phyloP scores from a whole-genome alignment of 164 flowering plant species.

The Amborella trichopoda region DNA sequence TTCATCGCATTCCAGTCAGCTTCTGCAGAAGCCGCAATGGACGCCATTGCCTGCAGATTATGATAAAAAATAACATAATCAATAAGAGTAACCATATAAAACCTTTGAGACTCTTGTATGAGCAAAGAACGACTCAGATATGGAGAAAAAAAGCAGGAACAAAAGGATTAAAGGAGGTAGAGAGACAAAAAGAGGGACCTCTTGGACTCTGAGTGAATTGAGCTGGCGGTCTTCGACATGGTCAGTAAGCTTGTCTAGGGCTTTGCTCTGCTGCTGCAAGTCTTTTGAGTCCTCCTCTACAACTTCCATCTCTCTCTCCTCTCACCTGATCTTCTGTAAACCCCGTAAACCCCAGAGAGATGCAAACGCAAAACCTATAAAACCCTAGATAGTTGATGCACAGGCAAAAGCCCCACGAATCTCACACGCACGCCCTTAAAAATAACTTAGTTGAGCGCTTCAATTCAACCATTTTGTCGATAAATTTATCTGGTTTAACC shows the following conservation, averaged over 20 bases:
- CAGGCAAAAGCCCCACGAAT: too few relatives aligned
- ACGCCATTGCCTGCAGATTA: slow-evolving; percentile 84
- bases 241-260: slow-evolving; percentile 94
- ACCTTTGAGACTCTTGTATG: not conserved
- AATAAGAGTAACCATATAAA: slow-evolving; percentile 1
- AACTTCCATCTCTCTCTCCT: slow-evolving; percentile 31
- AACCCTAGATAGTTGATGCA: too few relatives aligned
- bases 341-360: too few relatives aligned
- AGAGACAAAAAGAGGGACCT: slow-evolving; percentile 24
- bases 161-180: not conserved
- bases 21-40: slow-evolving; percentile 77
- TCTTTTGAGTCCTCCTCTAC: slow-evolving; percentile 88
- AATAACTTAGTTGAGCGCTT: too few relatives aligned
- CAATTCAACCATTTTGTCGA: too few relatives aligned
- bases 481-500: too few relatives aligned
- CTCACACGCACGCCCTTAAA: too few relatives aligned
- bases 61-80: not conserved
- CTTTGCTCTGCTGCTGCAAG: slow-evolving; percentile 94
- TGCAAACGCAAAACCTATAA: too few relatives aligned
- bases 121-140: not conserved
- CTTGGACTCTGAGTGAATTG: slow-evolving; percentile 78
- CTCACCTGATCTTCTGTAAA: not conserved
- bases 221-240: slow-evolving; percentile 98
- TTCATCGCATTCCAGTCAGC: slow-evolving; percentile 84
- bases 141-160: slow-evolving; percentile 4